Base-by-base conservation (phyloP, 179 eudicot genomes). In the Vitellaria paradoxa region DNA sequence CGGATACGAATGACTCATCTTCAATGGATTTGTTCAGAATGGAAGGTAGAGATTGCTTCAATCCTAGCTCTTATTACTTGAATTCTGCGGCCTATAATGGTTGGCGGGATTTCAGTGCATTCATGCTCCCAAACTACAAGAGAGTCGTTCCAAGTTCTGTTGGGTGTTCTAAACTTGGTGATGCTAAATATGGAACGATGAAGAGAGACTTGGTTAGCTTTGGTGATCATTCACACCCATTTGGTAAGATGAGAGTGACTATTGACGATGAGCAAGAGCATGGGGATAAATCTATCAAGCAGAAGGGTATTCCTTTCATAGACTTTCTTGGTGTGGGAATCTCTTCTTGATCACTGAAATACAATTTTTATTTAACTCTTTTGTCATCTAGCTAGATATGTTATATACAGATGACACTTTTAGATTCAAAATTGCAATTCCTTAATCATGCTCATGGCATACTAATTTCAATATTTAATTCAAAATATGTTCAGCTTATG, bases 241-340 rank as follows among this genome's bases (percentile, higher is more conserved):
- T 69, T 68, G 82, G 63, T 7, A 77, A 80, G 60, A 42, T 24
- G 72, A 82, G 76, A 72, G 59, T 68, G 46, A 72, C 60, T 74
- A 65, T 49, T 53, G 46, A 75, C 78, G 65, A 53, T 47, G 81
- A 85, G 49, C 70, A 83, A 17, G 79, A 73, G 24, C 76, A 75
- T 65, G 85, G 80, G 37, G 89, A 80, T 40, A 82, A 84, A 76
- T 69, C 82, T 12, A 66, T 52, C 66, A 77, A 77, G 37, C 72
- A 76, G 46, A 90, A 87, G 69, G 88, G 90, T 21, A 76, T 89
- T 53, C 89, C 84, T 10, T 91, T 92, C 87, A 91, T 92, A 57
- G 98, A 94, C 89, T 94, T 94, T 85, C 97, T 94, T 80, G 98
- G 98, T 65, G 97, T 94, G 53, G 98, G 98, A 69, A 87, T 85